Evolutionary conservation across 305 asterid species (phyloP), one percentile per base, ranked within the genome.

Genomic region (Caryopteris hybrid): DNA sequence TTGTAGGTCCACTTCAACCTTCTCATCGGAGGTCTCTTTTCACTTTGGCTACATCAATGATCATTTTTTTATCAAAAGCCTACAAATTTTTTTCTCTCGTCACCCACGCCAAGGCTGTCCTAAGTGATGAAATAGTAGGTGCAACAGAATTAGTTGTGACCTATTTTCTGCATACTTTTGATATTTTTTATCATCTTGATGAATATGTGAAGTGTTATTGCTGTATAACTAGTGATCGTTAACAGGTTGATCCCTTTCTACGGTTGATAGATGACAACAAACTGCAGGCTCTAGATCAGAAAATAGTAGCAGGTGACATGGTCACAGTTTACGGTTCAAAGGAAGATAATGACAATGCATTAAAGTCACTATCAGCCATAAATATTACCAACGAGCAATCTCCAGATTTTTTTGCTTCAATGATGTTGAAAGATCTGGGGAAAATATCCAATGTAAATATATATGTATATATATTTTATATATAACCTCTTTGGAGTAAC

Each of bases 241-340:
- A 71, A 74, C 84, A 87, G 96, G 87, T 75, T 50, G 95, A 88
- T 79, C 96, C 95, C 71, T 88, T 79, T 72, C 91, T 90, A 70
- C 84, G 61, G 70, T 73, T 88, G 81, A 87, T 86, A 29, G 91
- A 88, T 64, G 88, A 88, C 79, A 76, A 78, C 79, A 90, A 88
- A 80, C 74, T 90, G 74, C 83, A 77, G 72, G 88, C 88, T 50
- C 65, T 77, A 53, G 88, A 78, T 67, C 68, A 50, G 51, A 76
- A 67, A 53, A 38, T 73, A 23, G 78, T 55, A 36, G 72, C 72
- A 62, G 79, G 72, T 21, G 76, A 59, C 27, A 51, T 33, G 42
- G 64, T 38, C 13, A 80, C 59, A 67, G 76, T 67, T 53, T 88
- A 87, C 69, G 95, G 95, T 50, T 88, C 95, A 47, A 77, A 80